phyloP scores from a whole-genome alignment of 768 basidiomycete genomes.

The Strobilomyces dryophilus region DNA sequence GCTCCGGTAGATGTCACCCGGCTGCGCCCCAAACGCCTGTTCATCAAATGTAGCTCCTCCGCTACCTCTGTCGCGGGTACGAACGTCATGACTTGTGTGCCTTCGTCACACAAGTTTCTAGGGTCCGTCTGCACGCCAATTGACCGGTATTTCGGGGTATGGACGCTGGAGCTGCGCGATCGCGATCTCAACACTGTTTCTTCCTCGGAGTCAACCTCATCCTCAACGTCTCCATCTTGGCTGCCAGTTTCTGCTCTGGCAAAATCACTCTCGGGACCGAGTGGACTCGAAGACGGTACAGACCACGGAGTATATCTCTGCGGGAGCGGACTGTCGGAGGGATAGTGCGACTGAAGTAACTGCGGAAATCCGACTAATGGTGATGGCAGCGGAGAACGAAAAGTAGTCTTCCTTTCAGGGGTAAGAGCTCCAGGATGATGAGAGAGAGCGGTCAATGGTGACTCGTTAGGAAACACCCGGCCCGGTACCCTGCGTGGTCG shows the following conservation, averaged over 20 bases:
- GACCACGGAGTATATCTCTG: slow-evolving; percentile 68
- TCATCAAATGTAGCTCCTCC: slow-evolving; percentile 22
- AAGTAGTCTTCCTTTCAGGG: slow-evolving; percentile 17
- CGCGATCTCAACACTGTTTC: slow-evolving; percentile 30
- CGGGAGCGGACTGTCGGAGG: slow-evolving; percentile 83
- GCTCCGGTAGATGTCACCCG: slow-evolving; percentile 13
- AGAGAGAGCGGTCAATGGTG: slow-evolving; percentile 36
- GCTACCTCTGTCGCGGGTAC: slow-evolving; percentile 13
- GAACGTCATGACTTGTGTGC: slow-evolving; percentile 50
- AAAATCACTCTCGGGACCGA: slow-evolving; percentile 23
- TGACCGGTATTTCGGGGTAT: slow-evolving; percentile 48
- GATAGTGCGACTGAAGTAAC: slow-evolving; percentile 66
- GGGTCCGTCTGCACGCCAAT: slow-evolving; percentile 69
- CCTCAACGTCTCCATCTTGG: slow-evolving; percentile 79
- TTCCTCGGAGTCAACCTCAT: slow-evolving; percentile 60
- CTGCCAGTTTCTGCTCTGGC: slow-evolving; percentile 63
- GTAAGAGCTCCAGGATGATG: slow-evolving; percentile 34
- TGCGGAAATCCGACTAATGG: slow-evolving; percentile 46
- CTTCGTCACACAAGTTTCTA: slow-evolving; percentile 49
- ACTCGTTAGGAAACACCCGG: slow-evolving; percentile 72
- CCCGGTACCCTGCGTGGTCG: slow-evolving; percentile 60
- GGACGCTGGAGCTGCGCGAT: slow-evolving; percentile 33
- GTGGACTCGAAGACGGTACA: slow-evolving; percentile 35
- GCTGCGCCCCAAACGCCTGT: slow-evolving; percentile 18
- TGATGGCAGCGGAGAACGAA: slow-evolving; percentile 31